A percentile compares a stretch with the other conserved stretches of the same genome.
These are phyloP conservation scores for Ophiostoma tasmaniense DNA, from an alignment of 2,329 filamentous ascomycete species.

Conservation along the genomic window DNA sequence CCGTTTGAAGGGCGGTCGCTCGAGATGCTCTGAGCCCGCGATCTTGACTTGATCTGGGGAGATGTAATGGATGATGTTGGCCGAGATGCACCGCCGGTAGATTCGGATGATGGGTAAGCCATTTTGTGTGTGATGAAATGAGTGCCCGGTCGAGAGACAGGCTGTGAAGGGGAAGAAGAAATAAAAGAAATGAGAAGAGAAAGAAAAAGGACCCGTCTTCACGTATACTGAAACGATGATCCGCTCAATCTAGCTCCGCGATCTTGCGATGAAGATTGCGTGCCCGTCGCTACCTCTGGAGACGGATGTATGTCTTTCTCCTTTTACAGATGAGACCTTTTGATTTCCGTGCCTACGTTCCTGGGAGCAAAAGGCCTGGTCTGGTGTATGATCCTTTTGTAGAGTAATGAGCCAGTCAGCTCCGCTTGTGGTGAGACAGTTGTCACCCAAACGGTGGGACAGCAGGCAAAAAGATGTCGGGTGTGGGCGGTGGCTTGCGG, in stretches of 20 bases:
- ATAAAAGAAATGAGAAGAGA: neutral
- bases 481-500: slow-evolving; percentile 13
- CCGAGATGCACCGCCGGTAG: slow-evolving; percentile 14
- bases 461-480: slow-evolving; percentile 7
- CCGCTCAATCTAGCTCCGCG: slow-evolving; percentile 5
- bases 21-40: slow-evolving; percentile 56
- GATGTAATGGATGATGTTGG: slow-evolving; percentile 24
- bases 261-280: slow-evolving; percentile 1
- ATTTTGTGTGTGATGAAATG: slow-evolving; percentile 14
- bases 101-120: slow-evolving; percentile 17
- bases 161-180: neutral
- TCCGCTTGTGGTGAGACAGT: slow-evolving; percentile 8
- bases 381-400: neutral
- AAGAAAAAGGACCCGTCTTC: neutral
- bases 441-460: slow-evolving; percentile 11
- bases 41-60: slow-evolving; percentile 27
- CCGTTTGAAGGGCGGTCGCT: slow-evolving; percentile 61
- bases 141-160: neutral
- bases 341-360: neutral
- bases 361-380: neutral
- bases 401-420: slow-evolving; percentile 4
- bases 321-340: slow-evolving; percentile 2
- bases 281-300: neutral
- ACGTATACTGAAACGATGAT: neutral
- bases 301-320: neutral